phyloP scores from a whole-genome alignment of 495 filamentous ascomycete genomes.

The Penicillium chermesinum region DNA sequence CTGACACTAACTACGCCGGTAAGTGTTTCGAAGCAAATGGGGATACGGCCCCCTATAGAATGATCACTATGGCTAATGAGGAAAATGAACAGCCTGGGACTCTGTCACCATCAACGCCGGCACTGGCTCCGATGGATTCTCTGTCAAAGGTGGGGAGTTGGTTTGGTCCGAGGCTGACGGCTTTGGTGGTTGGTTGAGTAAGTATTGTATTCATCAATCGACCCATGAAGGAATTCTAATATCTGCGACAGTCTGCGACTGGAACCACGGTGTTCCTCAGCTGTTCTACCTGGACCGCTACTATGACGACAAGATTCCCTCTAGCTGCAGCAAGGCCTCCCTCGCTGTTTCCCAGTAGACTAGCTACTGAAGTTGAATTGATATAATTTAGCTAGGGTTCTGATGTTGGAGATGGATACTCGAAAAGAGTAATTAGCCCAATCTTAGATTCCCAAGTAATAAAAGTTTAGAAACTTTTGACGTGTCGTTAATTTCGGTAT shows the following conservation, averaged over 20 bases:
- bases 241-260: conserved; percentile 47
- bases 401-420: neutral
- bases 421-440: neutral
- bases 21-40: conserved; percentile 3
- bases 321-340: conserved; percentile 41
- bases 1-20: conserved; percentile 23
- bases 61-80: neutral
- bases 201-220: no score
- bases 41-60: no score
- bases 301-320: conserved; percentile 29
- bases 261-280: conserved; percentile 51
- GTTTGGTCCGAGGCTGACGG: conserved; percentile 31
- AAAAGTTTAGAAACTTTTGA: neutral
- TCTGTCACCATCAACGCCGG: conserved; percentile 40
- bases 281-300: conserved; percentile 43
- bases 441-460: neutral
- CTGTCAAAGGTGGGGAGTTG: conserved; percentile 31
- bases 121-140: conserved; percentile 33
- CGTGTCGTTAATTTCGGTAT: neutral
- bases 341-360: conserved; percentile 19
- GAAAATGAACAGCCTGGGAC: conserved; percentile 31
- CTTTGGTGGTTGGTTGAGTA: conserved; percentile 52
- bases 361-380: neutral
- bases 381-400: neutral
- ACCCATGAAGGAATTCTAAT: no score